A percentile compares a stretch with the other conserved stretches of the same genome.
Evolutionary conservation across 331 rosid species (phyloP).

Genomic region (Cydonia oblonga): DNA sequence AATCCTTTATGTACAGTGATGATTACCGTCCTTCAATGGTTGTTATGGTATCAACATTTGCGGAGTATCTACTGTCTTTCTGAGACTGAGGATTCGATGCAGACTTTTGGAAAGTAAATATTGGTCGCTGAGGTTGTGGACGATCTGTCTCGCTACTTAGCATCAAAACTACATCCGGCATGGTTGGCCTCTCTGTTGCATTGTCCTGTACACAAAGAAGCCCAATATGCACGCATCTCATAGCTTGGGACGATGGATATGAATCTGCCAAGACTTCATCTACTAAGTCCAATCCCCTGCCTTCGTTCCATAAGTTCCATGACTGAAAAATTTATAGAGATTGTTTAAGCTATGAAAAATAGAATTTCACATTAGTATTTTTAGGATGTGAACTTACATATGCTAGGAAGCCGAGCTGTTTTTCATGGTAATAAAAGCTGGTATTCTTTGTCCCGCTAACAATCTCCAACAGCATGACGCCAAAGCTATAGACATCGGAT

Average conservation of each 20-base stretch:
- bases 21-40: neutral
- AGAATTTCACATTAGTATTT: no score
- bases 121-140: slow-evolving; percentile 7
- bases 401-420: slow-evolving; percentile 16
- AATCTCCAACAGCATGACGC: slow-evolving; percentile 27
- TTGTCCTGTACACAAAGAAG: slow-evolving; percentile 22
- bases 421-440: slow-evolving; percentile 9
- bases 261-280: neutral
- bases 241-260: neutral
- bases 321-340: neutral
- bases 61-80: neutral
- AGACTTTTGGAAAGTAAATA: neutral
- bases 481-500: slow-evolving; percentile 37
- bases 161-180: slow-evolving; percentile 13
- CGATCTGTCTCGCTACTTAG: slow-evolving; percentile 5
- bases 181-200: slow-evolving; percentile 14
- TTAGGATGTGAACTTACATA: slow-evolving; percentile 15
- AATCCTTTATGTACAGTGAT: no score
- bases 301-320: slow-evolving; percentile 23
- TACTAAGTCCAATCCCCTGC: neutral
- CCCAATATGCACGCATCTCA: slow-evolving; percentile 16
- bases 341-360: neutral
- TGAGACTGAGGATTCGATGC: neutral
- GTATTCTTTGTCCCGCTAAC: slow-evolving; percentile 22
- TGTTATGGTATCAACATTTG: neutral